Base-by-base conservation (phyloP, 371 early-diverging fungal species). In the Mortierella sp. region DNA sequence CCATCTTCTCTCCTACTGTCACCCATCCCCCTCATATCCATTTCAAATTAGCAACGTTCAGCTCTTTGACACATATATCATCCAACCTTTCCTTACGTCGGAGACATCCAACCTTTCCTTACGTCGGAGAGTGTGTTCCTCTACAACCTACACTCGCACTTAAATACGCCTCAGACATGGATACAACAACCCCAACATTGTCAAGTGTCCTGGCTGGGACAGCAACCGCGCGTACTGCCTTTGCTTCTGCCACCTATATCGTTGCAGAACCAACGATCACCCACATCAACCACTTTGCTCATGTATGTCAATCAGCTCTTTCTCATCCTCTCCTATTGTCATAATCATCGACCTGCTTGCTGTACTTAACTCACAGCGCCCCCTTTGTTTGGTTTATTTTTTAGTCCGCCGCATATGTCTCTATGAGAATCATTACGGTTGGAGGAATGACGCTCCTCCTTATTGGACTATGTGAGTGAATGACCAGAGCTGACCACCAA, bases 381-480 rank as follows among this genome's bases (percentile, higher is more conserved):
- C 3, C 31, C 54, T 52, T 50, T 55, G 21, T 28, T 34, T 55
- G 8, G 45, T 26, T n/a, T 28, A 1, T 10, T 57, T 24, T 5
- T 45, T 72, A 81, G 81, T 24, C 73, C 44, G 72, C 77, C 0
- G 78, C 78, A 24, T 82, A 70, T 55, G 38, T 82, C 44, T 71
- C 78, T n/a, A 74, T 72, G 75, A 68, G 78, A 34, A 45, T 58
- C 31, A 54, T 84, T 38, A 80, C 80, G n/a, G 72, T 84, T n/a
- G 75, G 80, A 28, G 78, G 84, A 2, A 24, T 84, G 26, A 72
- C 80, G 5, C 52, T 84, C 19, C 76, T 84, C 6, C 34, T 84
- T 10, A 28, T 84, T 13, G 78, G 75, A 48, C 42, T 84, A 28
- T 84, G 78, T 83, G 80, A 45, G 80, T 48, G 50, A 7, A 48